Percentiles rank a stretch among this genome's conserved stretches.
phyloP scores from a whole-genome alignment of 148 eudicot genomes.

The Camellia granthamiana region DNA sequence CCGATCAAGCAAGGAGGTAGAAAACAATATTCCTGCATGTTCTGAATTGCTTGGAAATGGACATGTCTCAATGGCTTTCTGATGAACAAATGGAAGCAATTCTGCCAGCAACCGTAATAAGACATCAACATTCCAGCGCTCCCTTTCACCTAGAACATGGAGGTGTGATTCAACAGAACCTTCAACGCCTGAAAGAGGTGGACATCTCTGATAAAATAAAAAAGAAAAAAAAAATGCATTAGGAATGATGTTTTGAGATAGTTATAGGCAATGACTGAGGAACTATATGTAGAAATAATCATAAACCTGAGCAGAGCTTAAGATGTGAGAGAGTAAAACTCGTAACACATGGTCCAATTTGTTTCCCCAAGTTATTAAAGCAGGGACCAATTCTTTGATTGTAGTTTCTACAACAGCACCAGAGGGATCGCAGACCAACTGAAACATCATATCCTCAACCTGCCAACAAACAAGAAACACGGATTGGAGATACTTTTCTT shows the following conservation, averaged over 20 bases:
- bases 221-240: not conserved
- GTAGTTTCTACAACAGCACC: constrained; percentile 93
- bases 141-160: constrained; percentile 91
- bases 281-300: constrained; percentile 14
- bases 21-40: constrained; percentile 42
- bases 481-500: constrained; percentile 39
- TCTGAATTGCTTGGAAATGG: constrained; percentile 65
- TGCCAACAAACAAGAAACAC: constrained; percentile 42
- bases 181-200: constrained; percentile 97
- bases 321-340: constrained; percentile 60
- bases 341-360: constrained; percentile 69
- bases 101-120: constrained; percentile 70
- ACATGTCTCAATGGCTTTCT: constrained; percentile 78
- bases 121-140: constrained; percentile 94
- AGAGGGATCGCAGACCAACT: constrained; percentile 90
- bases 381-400: constrained; percentile 77
- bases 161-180: constrained; percentile 89
- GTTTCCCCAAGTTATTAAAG: constrained; percentile 82
- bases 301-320: constrained; percentile 73
- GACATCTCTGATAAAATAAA: constrained; percentile 66
- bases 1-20: constrained; percentile 62
- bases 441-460: constrained; percentile 99
- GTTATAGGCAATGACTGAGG: not conserved
- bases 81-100: constrained; percentile 68
- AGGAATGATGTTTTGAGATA: constrained; percentile 17